Percentiles rank a stretch among this genome's conserved stretches.
Conservation (phyloP, 116 monocot species). For the Phalaenopsis hybrid region DNA sequence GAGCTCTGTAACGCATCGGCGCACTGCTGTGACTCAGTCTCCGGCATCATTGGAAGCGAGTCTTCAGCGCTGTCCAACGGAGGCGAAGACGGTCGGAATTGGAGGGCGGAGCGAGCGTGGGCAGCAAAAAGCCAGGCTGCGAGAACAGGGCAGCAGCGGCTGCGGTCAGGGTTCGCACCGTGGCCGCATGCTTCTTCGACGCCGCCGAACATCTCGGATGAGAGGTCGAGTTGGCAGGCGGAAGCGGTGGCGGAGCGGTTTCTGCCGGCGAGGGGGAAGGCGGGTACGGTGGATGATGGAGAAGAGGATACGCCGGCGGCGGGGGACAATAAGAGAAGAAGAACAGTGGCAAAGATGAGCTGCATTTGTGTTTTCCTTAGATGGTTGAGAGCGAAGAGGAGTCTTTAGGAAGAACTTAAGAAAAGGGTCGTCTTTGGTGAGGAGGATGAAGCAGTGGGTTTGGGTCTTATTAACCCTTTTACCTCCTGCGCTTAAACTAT, state of each 20-base stretch:
- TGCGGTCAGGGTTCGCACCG: slow-evolving; percentile 39
- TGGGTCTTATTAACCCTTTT: no score
- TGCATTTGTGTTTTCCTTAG: no score
- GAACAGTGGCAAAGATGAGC: neutral
- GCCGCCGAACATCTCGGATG: slow-evolving; percentile 87
- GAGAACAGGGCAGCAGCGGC: slow-evolving; percentile 94
- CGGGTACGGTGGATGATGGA: slow-evolving; percentile 31
- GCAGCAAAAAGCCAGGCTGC: slow-evolving; percentile 94
- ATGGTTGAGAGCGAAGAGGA: no score
- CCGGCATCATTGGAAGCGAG: slow-evolving; percentile 50
- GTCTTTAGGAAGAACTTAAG: no score
- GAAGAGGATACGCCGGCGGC: neutral
- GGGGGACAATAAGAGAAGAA: neutral
- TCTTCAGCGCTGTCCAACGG: slow-evolving; percentile 8
- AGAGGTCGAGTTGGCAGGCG: slow-evolving; percentile 83
- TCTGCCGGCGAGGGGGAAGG: slow-evolving; percentile 31
- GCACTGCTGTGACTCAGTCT: slow-evolving; percentile 81
- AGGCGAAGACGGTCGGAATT: slow-evolving; percentile 11
- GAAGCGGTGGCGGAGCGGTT: neutral
- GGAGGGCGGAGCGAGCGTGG: slow-evolving; percentile 68
- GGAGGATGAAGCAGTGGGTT: no score
- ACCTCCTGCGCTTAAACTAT: no score
- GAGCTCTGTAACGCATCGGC: slow-evolving; percentile 63
- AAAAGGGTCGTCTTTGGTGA: no score
- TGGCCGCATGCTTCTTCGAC: slow-evolving; percentile 66